A percentile compares a stretch with the other conserved stretches of the same genome.
Conservation (phyloP, 148 eudicot species). For the Fagopyrum homotropicum region DNA sequence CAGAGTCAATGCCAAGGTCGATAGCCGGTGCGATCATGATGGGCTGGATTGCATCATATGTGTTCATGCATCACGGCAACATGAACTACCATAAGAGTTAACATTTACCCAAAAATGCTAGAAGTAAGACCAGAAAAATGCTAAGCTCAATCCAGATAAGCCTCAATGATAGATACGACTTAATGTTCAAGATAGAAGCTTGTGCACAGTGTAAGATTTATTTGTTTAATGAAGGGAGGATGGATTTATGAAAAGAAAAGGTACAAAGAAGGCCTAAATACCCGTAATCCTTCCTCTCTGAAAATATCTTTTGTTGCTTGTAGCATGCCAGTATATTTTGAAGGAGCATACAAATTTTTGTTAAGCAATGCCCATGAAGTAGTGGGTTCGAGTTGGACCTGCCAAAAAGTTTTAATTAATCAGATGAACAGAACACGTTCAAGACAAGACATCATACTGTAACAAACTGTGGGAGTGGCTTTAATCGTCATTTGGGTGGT, state of each 20-base stretch:
- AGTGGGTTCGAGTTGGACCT: constrained; percentile 97
- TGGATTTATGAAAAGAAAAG: background rate
- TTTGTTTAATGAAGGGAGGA: background rate
- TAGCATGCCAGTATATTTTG: constrained; percentile 92
- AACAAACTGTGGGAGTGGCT: background rate
- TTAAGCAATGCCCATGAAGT: constrained; percentile 71
- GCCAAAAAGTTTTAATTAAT: constrained; percentile 14
- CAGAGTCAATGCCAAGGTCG: too few species aligned
- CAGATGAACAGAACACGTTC: background rate
- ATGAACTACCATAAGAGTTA: background rate
- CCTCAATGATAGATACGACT: background rate
- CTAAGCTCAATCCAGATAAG: background rate
- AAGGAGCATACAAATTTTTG: constrained; percentile 39
- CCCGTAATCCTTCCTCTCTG: constrained; percentile 93
- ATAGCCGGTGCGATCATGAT: too few species aligned
- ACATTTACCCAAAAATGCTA: background rate
- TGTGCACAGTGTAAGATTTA: background rate
- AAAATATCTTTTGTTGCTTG: constrained; percentile 92
- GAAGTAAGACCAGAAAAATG: background rate
- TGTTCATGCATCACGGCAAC: background rate
- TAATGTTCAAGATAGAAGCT: background rate
- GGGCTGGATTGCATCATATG: too few species aligned
- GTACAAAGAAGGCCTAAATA: constrained; percentile 20
- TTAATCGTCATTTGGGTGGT: background rate
- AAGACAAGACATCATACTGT: background rate